Conservation (phyloP, 2,329 filamentous ascomycete species). For the Cordyceps militaris region DNA sequence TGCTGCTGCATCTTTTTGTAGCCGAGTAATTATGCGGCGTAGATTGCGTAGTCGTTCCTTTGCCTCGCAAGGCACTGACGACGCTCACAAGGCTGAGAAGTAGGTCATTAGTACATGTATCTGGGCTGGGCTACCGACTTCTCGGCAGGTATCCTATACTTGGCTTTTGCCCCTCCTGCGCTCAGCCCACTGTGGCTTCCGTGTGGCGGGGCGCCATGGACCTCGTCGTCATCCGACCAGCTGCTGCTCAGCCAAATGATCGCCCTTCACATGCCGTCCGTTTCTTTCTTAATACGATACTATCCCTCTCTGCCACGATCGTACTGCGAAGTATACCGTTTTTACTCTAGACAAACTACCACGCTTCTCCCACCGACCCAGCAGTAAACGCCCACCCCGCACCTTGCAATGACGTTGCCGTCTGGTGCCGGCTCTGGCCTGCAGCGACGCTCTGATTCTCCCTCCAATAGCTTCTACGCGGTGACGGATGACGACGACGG, state of each 20-base stretch:
- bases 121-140: not conserved
- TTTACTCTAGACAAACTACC: not conserved
- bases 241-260: not conserved
- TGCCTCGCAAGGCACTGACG: slow-evolving; percentile 7
- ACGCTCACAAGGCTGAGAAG: slow-evolving; percentile 10
- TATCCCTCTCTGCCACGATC: not conserved
- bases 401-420: not conserved
- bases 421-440: not conserved
- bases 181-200: not conserved
- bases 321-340: not conserved
- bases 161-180: not conserved
- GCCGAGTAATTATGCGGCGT: no score
- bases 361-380: not conserved
- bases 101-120: not conserved
- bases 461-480: slow-evolving; percentile 85
- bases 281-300: not conserved
- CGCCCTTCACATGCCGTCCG: not conserved
- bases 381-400: not conserved
- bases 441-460: slow-evolving; percentile 42
- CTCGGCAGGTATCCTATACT: not conserved
- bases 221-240: slow-evolving; percentile 7
- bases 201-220: slow-evolving; percentile 5
- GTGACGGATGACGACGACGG: slow-evolving; percentile 94
- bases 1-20: no score
- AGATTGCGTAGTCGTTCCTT: not conserved